Conservation (phyloP, 169 alveolate genomes). For the Cystoisospora suis region DNA sequence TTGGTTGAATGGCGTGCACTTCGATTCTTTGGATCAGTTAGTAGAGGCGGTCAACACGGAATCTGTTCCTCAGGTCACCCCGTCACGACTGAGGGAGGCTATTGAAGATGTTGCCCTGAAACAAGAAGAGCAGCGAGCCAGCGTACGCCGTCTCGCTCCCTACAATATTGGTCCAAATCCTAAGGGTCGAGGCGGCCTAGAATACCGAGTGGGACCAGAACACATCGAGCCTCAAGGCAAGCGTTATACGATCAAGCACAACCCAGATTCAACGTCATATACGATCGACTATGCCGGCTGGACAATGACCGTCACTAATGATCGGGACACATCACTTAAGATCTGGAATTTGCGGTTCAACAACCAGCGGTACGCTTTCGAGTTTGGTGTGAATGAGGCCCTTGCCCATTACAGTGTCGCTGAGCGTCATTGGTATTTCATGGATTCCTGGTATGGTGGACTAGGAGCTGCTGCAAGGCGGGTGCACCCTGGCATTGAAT, state of each 20-base stretch:
- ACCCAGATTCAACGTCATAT: slow-evolving; percentile 67
- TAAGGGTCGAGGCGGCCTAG: slow-evolving; percentile 69
- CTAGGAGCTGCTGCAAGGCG: slow-evolving; percentile 76
- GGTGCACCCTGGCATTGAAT: slow-evolving; percentile 74
- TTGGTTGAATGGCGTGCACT: slow-evolving; percentile 67
- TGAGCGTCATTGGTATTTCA: slow-evolving; percentile 74
- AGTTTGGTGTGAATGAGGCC: slow-evolving; percentile 74
- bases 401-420: slow-evolving; percentile 77
- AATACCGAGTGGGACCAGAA: slow-evolving; percentile 74
- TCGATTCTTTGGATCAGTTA: slow-evolving; percentile 61
- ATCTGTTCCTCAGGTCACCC: slow-evolving; percentile 2
- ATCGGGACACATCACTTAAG: slow-evolving; percentile 73
- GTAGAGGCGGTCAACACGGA: slow-evolving; percentile 62
- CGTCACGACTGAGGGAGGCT: not conserved
- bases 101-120: not conserved
- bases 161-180: slow-evolving; percentile 54
- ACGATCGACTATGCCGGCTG: slow-evolving; percentile 73
- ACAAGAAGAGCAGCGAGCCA: not conserved
- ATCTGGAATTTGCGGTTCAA: slow-evolving; percentile 71
- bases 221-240: slow-evolving; percentile 76
- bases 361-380: slow-evolving; percentile 74
- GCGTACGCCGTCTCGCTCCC: slow-evolving; percentile 55
- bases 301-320: slow-evolving; percentile 71
- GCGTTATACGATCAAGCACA: slow-evolving; percentile 65
- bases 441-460: slow-evolving; percentile 79